Conservation (phyloP, 2,329 filamentous ascomycete species). For the Aureobasidium melanogenum region DNA sequence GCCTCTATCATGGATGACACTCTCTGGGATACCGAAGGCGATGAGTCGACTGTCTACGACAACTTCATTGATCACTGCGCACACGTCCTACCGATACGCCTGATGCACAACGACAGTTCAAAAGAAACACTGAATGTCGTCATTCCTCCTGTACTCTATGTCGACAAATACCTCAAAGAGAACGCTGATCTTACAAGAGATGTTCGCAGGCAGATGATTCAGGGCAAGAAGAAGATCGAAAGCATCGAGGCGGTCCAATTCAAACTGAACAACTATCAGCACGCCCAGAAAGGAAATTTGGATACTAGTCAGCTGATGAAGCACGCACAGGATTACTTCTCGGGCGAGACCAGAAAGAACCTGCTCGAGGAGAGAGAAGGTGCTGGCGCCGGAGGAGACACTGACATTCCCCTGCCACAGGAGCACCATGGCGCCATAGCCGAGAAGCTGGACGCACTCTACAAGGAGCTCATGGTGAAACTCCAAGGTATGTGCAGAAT, state of each 20-base stretch:
- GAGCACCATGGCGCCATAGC: constrained; percentile 21
- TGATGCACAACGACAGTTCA: constrained; percentile 27
- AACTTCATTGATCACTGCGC: constrained; percentile 37
- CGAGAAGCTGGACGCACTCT: constrained; percentile 27
- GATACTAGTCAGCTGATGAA: constrained; percentile 9
- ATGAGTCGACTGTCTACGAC: constrained; percentile 17
- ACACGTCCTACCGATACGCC: constrained; percentile 47
- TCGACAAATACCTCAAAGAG: constrained; percentile 51
- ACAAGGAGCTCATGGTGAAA: constrained; percentile 24
- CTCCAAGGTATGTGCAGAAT: constrained; percentile 14
- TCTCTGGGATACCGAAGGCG: constrained; percentile 23
- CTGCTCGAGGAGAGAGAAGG: constrained; percentile 15
- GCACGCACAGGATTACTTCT: constrained; percentile 24
- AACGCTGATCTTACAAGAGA: constrained; percentile 39
- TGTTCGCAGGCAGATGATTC: constrained; percentile 35
- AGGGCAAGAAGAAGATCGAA: constrained; percentile 22
- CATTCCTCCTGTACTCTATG: constrained; percentile 46
- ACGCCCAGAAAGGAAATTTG: not conserved
- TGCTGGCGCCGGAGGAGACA: constrained; percentile 13
- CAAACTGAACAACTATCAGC: constrained; percentile 28
- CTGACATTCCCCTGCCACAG: constrained; percentile 14
- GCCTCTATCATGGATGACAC: constrained; percentile 20
- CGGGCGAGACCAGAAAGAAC: constrained; percentile 19
- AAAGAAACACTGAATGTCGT: constrained; percentile 35
- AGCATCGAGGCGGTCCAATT: constrained; percentile 28